Evolutionary conservation across 2,329 filamentous ascomycete genomes (phyloP).

Genomic region (Sarocladium kiliense): DNA sequence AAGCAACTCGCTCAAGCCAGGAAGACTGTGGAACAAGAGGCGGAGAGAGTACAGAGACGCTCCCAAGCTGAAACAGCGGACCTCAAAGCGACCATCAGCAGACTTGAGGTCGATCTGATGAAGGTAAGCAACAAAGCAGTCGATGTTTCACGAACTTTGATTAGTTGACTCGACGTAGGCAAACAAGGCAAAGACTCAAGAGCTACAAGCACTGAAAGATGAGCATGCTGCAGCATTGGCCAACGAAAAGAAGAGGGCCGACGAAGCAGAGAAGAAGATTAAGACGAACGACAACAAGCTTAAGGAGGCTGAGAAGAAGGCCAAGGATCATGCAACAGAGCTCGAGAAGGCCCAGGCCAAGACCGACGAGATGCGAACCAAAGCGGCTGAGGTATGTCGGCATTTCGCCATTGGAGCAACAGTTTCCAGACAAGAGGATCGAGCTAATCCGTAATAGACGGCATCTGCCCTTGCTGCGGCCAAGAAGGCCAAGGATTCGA

Average conservation of each 20-base stretch:
- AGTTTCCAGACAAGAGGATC: too few relatives aligned
- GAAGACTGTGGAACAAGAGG: slow-evolving; percentile 43
- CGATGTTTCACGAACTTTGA: neutral
- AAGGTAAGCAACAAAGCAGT: slow-evolving; percentile 36
- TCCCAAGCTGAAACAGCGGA: slow-evolving; percentile 60
- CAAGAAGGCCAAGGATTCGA: slow-evolving; percentile 56
- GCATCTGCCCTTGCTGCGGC: slow-evolving; percentile 32
- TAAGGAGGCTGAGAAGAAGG: slow-evolving; percentile 19
- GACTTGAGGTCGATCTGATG: slow-evolving; percentile 57
- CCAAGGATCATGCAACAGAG: slow-evolving; percentile 21
- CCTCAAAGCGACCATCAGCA: slow-evolving; percentile 53
- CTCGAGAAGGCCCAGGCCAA: slow-evolving; percentile 17
- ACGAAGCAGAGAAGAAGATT: slow-evolving; percentile 28
- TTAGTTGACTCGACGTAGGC: slow-evolving; percentile 33
- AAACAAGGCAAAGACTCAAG: slow-evolving; percentile 54
- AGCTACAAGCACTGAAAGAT: slow-evolving; percentile 50
- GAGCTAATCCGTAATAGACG: slow-evolving; percentile 17
- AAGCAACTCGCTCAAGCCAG: slow-evolving; percentile 32
- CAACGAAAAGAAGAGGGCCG: slow-evolving; percentile 33
- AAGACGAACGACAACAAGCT: slow-evolving; percentile 23
- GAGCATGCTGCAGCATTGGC: slow-evolving; percentile 27
- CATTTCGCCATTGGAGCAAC: too few relatives aligned
- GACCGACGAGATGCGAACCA: slow-evolving; percentile 17
- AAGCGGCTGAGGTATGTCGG: slow-evolving; percentile 20
- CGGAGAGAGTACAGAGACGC: slow-evolving; percentile 41